Evolutionary conservation across 305 asterid species (phyloP).

Genomic region (Solanum aculeatissimum): DNA sequence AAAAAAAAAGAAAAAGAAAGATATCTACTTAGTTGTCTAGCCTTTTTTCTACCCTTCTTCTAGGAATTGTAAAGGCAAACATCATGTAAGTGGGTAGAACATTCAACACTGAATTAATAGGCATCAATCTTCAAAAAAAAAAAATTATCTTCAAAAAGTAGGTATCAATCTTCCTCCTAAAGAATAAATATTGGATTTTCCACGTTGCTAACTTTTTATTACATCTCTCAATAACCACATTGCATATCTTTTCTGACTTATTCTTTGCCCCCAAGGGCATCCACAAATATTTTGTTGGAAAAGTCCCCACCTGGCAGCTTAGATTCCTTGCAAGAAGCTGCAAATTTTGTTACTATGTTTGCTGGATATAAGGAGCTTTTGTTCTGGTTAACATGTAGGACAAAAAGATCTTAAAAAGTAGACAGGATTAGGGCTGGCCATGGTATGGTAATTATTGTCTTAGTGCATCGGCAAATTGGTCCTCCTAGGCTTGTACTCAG

Average conservation of each 20-base stretch:
- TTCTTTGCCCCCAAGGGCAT: not conserved
- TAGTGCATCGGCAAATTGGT: too few species aligned
- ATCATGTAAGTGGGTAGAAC: not conserved
- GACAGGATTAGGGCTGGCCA: not conserved
- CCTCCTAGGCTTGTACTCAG: too few species aligned
- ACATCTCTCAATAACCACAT: not conserved
- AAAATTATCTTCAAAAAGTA: not conserved
- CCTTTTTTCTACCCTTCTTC: not conserved
- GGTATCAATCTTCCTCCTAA: not conserved
- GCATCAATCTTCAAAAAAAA: not conserved
- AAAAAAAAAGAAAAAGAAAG: not conserved
- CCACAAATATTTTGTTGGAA: not conserved
- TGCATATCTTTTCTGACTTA: not conserved
- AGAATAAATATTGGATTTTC: not conserved
- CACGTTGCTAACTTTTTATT: not conserved
- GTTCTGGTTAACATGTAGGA: not conserved
- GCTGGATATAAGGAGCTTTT: not conserved
- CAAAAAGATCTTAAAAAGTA: not conserved
- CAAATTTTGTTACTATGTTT: not conserved
- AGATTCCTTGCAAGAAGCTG: too few species aligned
- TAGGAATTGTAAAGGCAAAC: not conserved
- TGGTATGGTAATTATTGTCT: not conserved
- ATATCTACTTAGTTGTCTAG: not conserved
- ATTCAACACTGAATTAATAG: not conserved
- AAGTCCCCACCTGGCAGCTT: not conserved